Evolutionary conservation across 2,329 filamentous ascomycete genomes (phyloP).

Genomic region (Aspergillus pseudotamarii): DNA sequence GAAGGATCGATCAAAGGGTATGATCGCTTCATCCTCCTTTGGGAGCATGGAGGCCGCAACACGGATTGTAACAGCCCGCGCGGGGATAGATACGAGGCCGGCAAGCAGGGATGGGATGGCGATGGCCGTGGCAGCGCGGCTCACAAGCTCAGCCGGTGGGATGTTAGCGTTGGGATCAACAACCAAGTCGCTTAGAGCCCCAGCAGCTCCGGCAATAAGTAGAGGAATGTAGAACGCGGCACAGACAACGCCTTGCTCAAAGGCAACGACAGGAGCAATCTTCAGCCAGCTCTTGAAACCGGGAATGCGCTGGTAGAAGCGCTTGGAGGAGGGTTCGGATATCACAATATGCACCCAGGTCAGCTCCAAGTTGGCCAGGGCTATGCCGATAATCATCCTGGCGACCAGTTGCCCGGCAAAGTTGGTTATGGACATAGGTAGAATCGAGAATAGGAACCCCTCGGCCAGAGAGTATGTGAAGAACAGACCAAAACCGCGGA

Average conservation of each 20-base stretch:
- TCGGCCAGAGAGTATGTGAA: conserved; percentile 51
- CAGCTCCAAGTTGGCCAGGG: conserved; percentile 69
- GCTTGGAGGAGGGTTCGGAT: conserved; percentile 63
- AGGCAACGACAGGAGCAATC: conserved; percentile 67
- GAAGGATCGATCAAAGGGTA: conserved; percentile 88
- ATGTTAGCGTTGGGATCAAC: conserved; percentile 34
- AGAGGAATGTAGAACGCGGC: conserved; percentile 44
- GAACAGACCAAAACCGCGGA: conserved; percentile 66
- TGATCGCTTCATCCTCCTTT: conserved; percentile 79
- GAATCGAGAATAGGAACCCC: conserved; percentile 49
- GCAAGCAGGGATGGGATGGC: conserved; percentile 52
- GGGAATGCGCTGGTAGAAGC: conserved; percentile 72
- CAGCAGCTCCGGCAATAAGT: conserved; percentile 54
- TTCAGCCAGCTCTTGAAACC: conserved; percentile 67
- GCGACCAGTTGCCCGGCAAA: conserved; percentile 52
- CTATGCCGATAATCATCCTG: conserved; percentile 61
- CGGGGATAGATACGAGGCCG: conserved; percentile 71
- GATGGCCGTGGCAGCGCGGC: conserved; percentile 27
- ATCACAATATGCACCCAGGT: conserved; percentile 88
- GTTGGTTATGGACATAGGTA: conserved; percentile 31
- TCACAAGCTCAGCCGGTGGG: conserved; percentile 41
- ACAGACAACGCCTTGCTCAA: conserved; percentile 62
- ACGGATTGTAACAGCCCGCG: conserved; percentile 74
- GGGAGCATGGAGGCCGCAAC: conserved; percentile 85
- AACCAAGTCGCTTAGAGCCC: conserved; percentile 35